phyloP scores from a whole-genome alignment of 2,329 filamentous ascomycete genomes.

The Elsinoe fawcettii region DNA sequence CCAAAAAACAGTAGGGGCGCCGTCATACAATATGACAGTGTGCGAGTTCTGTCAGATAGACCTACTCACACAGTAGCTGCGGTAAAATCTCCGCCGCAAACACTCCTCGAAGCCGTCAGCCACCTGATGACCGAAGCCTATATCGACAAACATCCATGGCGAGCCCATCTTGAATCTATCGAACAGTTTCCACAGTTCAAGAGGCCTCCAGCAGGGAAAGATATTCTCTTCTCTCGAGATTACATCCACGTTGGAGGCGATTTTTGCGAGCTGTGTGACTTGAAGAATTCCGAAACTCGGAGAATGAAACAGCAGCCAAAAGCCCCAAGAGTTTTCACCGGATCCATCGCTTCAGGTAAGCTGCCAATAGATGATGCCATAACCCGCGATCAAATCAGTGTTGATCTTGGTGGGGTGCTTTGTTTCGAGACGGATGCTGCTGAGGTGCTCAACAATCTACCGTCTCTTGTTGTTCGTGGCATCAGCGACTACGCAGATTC shows the following conservation, averaged over 20 bases:
- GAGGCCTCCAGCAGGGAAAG: background rate
- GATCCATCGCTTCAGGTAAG: slow-evolving; percentile 24
- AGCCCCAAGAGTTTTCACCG: slow-evolving; percentile 18
- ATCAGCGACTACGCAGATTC: slow-evolving; percentile 16
- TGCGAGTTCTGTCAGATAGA: background rate
- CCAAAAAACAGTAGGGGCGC: background rate
- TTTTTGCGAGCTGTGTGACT: background rate
- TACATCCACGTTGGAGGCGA: background rate
- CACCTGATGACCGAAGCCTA: slow-evolving; percentile 12
- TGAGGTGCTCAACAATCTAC: slow-evolving; percentile 8
- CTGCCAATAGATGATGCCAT: slow-evolving; percentile 21
- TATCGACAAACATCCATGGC: background rate
- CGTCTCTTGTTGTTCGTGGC: slow-evolving; percentile 13
- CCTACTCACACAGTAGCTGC: background rate
- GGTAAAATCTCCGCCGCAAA: slow-evolving; percentile 14
- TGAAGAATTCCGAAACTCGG: no score
- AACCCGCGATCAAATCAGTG: slow-evolving; percentile 12
- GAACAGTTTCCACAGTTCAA: background rate
- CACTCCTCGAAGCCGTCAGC: slow-evolving; percentile 17
- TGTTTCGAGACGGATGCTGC: slow-evolving; percentile 18
- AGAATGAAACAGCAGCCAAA: background rate
- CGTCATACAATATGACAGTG: slow-evolving; percentile 3
- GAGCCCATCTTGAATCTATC: background rate
- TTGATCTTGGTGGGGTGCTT: background rate
- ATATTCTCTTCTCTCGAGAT: background rate